Conservation (phyloP, 2,329 filamentous ascomycete species). For the Fusarium xyrophilum region DNA sequence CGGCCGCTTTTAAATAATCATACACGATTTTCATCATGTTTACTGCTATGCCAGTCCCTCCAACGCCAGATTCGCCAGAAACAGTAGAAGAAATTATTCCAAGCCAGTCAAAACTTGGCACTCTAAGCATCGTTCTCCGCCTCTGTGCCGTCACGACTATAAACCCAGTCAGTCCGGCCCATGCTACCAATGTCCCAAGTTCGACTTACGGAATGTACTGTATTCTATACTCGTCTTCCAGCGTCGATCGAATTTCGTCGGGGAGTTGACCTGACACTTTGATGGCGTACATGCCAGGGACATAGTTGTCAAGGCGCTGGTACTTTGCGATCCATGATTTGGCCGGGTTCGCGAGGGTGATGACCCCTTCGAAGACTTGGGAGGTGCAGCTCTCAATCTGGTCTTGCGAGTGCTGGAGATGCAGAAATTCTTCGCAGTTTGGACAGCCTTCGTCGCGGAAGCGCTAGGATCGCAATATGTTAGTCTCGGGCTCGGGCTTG, state of each 20-base stretch:
- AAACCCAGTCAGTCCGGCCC: conserved; percentile 19
- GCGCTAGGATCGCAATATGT: conserved; percentile 58
- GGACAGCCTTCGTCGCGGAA: conserved; percentile 90
- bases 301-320: conserved; percentile 89
- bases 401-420: conserved; percentile 79
- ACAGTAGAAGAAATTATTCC: conserved; percentile 18
- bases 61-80: conserved; percentile 47
- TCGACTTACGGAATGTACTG: conserved; percentile 66
- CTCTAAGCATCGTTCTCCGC: conserved; percentile 55
- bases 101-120: not conserved
- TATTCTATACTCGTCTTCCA: conserved; percentile 69
- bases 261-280: conserved; percentile 87
- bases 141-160: conserved; percentile 64
- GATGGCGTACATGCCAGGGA: conserved; percentile 88
- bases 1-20: conserved; percentile 24
- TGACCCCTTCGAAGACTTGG: conserved; percentile 92
- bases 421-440: conserved; percentile 94
- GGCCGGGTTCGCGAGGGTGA: conserved; percentile 81
- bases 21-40: conserved; percentile 9
- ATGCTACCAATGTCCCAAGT: not conserved
- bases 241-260: conserved; percentile 66
- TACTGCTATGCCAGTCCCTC: conserved; percentile 22
- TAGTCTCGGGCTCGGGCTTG: conserved; percentile 7
- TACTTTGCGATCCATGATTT: conserved; percentile 96
- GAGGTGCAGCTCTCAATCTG: conserved; percentile 92